A percentile compares a stretch with the other conserved stretches of the same genome.
These are phyloP conservation scores for Scutellaria baicalensis DNA, from an alignment of 257 asterid species.

Conservation along the genomic window DNA sequence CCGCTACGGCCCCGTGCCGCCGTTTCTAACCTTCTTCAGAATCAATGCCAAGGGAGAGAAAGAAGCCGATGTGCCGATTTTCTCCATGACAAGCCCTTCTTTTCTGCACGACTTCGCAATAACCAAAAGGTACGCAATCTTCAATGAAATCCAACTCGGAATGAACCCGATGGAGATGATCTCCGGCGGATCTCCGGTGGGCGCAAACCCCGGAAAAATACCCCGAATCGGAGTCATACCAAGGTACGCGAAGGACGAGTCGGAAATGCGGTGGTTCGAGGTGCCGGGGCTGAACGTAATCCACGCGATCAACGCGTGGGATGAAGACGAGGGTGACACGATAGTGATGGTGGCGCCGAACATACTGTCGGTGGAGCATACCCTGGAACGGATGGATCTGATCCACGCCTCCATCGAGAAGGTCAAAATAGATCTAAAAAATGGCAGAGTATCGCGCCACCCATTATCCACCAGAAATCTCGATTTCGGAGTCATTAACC, in stretches of 20 bases:
- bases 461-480: constrained; percentile 56
- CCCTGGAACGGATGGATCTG: constrained; percentile 55
- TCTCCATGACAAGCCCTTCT: constrained; percentile 56
- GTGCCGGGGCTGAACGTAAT: constrained; percentile 48
- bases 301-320: constrained; percentile 75
- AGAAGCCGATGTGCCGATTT: constrained; percentile 55
- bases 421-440: constrained; percentile 45
- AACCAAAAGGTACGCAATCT: constrained; percentile 56
- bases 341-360: constrained; percentile 69
- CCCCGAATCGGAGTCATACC: constrained; percentile 65
- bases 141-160: constrained; percentile 57
- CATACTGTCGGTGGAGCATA: constrained; percentile 55
- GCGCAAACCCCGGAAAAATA: constrained; percentile 39
- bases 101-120: constrained; percentile 76
- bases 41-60: constrained; percentile 41
- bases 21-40: constrained; percentile 51
- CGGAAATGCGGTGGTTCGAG: constrained; percentile 67
- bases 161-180: constrained; percentile 50
- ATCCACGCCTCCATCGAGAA: constrained; percentile 68
- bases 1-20: constrained; percentile 65
- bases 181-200: constrained; percentile 49
- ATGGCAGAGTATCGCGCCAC: constrained; percentile 40
- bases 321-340: constrained; percentile 56
- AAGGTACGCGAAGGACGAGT: constrained; percentile 50
- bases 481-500: constrained; percentile 63